Evolutionary conservation across 768 basidiomycete species (phyloP), one percentile per base, ranked within the genome.

Genomic region (Calocera viscosa): DNA sequence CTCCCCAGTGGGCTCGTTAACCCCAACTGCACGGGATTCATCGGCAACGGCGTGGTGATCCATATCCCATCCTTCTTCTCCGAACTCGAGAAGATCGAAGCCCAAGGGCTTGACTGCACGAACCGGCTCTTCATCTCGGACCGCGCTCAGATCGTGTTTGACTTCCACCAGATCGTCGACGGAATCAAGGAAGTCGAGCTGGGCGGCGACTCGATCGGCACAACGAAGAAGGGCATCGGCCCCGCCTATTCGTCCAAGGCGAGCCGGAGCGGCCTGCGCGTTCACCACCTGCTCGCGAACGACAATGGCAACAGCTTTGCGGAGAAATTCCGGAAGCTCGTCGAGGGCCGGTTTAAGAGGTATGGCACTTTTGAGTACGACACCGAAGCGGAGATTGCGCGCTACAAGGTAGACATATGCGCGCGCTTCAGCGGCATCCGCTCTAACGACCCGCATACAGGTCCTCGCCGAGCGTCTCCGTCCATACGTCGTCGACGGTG

Each of bases 131-230:
- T 96, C 75, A 82, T 99, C 71, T 98, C 95, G 28, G 94, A 98
- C 78, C 88, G 96, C 69, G 92, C 96, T 2, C 92, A 95, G 70
- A 86, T 99, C 68, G 96, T 99, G 35, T 94, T 99, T 73, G 96
- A 98, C 75, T 98, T 99, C 77, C 96, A 99, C 78, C 96, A 99
- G 80, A 97, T 98, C 73, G 96, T 98, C 32, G 96, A 99, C 74
- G 96, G 96, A 3, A 79, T 99, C 73, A 99, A 98, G 76, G 96
- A 99, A 76, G 91, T 93, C 40, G 96, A 98, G 75, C 84, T 98
- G 26, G 96, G 96, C 26, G 90, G 91, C 10, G 87, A 86, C 0
- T 90, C 90, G 77, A 98, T 99, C 74, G 96, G 96, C 28, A 99
- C 96, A 35, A 99, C 96, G 63, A 94, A 90, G 84, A 92, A 87